Conservation (phyloP, 768 basidiomycete species). For the Macrolepiota dolichaula region DNA sequence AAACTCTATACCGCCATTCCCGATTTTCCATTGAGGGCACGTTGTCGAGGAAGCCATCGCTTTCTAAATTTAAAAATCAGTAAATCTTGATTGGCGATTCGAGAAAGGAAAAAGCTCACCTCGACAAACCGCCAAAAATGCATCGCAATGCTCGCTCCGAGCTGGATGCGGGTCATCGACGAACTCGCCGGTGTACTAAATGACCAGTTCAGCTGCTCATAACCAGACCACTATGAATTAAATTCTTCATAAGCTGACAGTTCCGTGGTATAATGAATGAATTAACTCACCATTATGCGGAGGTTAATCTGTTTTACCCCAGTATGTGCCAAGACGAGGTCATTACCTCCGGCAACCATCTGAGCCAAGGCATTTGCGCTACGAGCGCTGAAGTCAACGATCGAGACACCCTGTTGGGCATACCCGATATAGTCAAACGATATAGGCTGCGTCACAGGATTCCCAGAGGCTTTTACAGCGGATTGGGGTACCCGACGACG, state of each 20-base stretch:
- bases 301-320: slow-evolving; percentile 18
- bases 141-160: slow-evolving; percentile 8
- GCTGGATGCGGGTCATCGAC: slow-evolving; percentile 12
- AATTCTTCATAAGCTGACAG: neutral
- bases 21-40: slow-evolving; percentile 30
- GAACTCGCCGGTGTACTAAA: slow-evolving; percentile 9
- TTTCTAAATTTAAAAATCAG: slow-evolving; percentile 3
- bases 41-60: slow-evolving; percentile 18
- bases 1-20: slow-evolving; percentile 31
- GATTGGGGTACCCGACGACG: slow-evolving; percentile 36
- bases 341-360: slow-evolving; percentile 37
- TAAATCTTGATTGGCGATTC: neutral
- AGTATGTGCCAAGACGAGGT: slow-evolving; percentile 34
- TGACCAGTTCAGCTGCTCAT: slow-evolving; percentile 11
- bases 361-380: slow-evolving; percentile 29
- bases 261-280: neutral
- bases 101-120: slow-evolving; percentile 1
- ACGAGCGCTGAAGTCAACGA: slow-evolving; percentile 40
- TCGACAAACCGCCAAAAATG: slow-evolving; percentile 12
- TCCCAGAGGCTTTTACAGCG: slow-evolving; percentile 18
- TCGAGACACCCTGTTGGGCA: slow-evolving; percentile 38
- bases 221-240: slow-evolving; percentile 11
- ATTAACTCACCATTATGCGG: neutral
- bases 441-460: slow-evolving; percentile 26
- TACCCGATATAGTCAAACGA: slow-evolving; percentile 41